A percentile compares a stretch with the other conserved stretches of the same genome.
These are phyloP conservation scores for Mycena olivaceomarginata DNA, from an alignment of 768 basidiomycete genomes.

Conservation along the genomic window DNA sequence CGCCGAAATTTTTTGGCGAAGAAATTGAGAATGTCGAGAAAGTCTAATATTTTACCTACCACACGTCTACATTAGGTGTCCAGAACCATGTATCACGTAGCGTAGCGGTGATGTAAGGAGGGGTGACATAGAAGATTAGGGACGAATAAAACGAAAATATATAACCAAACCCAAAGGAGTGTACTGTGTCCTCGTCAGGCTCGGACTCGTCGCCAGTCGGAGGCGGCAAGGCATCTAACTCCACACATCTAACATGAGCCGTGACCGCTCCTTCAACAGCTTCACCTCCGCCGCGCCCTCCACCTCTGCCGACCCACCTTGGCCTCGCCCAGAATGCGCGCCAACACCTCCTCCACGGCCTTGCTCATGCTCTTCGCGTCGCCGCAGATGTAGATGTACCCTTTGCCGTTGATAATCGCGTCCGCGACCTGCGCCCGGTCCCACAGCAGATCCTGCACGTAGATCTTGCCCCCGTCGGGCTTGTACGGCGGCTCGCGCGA, in stretches of 20 bases:
- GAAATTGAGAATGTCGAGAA: not conserved
- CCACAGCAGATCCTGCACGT: slow-evolving; percentile 98
- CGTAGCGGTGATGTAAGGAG: slow-evolving; percentile 21
- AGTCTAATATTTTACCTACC: slow-evolving; percentile 33
- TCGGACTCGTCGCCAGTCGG: too few species aligned
- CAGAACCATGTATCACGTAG: slow-evolving; percentile 30
- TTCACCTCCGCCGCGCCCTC: slow-evolving; percentile 96
- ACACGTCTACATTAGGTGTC: slow-evolving; percentile 40
- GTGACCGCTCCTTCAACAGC: slow-evolving; percentile 94
- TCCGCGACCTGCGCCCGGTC: slow-evolving; percentile 89
- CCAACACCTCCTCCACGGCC: slow-evolving; percentile 93
- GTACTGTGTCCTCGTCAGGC: not conserved
- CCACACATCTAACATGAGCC: slow-evolving; percentile 94
- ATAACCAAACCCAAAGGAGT: slow-evolving; percentile 31
- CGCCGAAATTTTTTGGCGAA: not conserved
- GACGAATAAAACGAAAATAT: slow-evolving; percentile 36
- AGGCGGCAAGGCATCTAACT: slow-evolving; percentile 65
- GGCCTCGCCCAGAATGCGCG: slow-evolving; percentile 90
- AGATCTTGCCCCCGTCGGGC: slow-evolving; percentile 95
- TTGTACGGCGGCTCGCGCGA: slow-evolving; percentile 92
- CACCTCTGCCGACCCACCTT: slow-evolving; percentile 91
- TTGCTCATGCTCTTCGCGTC: slow-evolving; percentile 98
- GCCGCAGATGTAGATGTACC: slow-evolving; percentile 98
- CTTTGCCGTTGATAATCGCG: slow-evolving; percentile 94
- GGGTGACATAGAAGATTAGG: slow-evolving; percentile 31